phyloP scores from a whole-genome alignment of 1,139 yeast species.

The Protomyces macrosporus region DNA sequence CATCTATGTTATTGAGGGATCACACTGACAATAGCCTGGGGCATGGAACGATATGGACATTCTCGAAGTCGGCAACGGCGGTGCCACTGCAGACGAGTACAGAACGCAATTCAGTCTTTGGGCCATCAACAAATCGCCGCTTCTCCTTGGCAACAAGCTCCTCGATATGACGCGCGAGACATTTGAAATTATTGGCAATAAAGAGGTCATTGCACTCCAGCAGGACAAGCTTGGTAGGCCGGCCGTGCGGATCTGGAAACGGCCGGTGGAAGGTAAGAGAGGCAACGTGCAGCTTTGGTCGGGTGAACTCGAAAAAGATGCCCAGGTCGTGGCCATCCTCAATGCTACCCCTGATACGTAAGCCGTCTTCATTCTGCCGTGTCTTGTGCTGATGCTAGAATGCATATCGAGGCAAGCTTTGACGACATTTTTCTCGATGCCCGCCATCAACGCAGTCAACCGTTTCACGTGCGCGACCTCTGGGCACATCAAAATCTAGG shows the following conservation, averaged over 20 bases:
- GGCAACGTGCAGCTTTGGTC: not conserved
- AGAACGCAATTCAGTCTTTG: conserved; percentile 37
- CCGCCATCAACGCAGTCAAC: not conserved
- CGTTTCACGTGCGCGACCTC: not conserved
- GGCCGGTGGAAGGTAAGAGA: not conserved
- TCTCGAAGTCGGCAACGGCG: conserved; percentile 39
- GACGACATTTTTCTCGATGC: not conserved
- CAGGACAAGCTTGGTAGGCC: conserved; percentile 36
- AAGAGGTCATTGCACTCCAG: conserved; percentile 36
- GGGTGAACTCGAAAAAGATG: not conserved
- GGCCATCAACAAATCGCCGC: conserved; percentile 38
- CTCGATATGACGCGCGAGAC: conserved; percentile 33
- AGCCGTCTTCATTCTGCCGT: not conserved
- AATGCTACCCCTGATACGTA: not conserved
- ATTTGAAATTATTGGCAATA: conserved; percentile 33
- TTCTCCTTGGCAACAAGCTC: conserved; percentile 37
- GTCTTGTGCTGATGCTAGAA: not conserved
- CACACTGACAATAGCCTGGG: conserved; percentile 33
- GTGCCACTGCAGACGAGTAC: conserved; percentile 36
- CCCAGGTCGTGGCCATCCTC: not conserved
- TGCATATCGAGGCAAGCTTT: not conserved
- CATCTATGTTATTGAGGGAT: conserved; percentile 26
- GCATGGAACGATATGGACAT: conserved; percentile 39
- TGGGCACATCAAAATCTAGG: not conserved
- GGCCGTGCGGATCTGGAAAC: conserved; percentile 33